Evolutionary conservation across 169 alveolate species (phyloP).

Genomic region (Fabrea salina): DNA sequence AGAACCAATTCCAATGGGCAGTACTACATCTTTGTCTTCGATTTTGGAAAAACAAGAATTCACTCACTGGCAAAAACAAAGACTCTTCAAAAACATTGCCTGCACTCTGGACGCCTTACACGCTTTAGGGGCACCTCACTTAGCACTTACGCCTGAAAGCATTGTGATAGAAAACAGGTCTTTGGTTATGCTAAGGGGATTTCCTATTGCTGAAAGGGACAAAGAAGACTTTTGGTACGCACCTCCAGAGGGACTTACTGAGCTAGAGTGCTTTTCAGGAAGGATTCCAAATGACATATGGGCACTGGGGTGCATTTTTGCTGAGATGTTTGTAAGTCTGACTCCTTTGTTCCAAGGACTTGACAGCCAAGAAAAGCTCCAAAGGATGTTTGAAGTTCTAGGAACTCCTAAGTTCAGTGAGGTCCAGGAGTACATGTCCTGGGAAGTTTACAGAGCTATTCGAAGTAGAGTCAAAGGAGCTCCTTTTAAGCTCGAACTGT

Average conservation of each 20-base stretch:
- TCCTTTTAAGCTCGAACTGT: not conserved
- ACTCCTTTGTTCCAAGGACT: constrained; percentile 30
- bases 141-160: not conserved
- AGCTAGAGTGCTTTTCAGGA: not conserved
- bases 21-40: not conserved
- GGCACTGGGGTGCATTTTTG: constrained; percentile 31
- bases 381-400: constrained; percentile 19
- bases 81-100: not conserved
- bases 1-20: not conserved
- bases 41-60: not conserved
- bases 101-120: not conserved
- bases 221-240: constrained; percentile 3
- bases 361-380: not conserved
- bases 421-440: constrained; percentile 3
- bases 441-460: constrained; percentile 6
- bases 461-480: not conserved
- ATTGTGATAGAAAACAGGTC: not conserved
- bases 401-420: constrained; percentile 4
- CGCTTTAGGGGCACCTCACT: not conserved
- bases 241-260: constrained; percentile 15
- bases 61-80: not conserved
- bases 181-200: not conserved
- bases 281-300: constrained; percentile 8
- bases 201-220: not conserved
- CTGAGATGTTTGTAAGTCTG: constrained; percentile 10